Evolutionary conservation across 2,329 filamentous ascomycete species (phyloP), one percentile per base, ranked within the genome.

Genomic region (Xenoacremonium recifei): DNA sequence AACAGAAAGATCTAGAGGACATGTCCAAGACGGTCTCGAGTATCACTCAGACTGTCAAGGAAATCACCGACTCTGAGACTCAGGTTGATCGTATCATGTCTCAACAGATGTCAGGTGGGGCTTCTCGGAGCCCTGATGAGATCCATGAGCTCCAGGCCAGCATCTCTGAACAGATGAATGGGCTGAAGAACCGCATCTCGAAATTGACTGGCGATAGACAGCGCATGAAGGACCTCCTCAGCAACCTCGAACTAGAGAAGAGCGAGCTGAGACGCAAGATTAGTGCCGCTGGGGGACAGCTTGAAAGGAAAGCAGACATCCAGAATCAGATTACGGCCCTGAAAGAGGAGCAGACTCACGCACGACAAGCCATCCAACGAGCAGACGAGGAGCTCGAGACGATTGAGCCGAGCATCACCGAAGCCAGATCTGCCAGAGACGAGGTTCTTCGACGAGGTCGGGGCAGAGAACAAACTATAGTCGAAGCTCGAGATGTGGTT

Each of bases 241-340:
- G 77, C 49, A 71, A 74, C 13, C 71, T 95, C 19, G 89, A 96
- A 64, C 73, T 93, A 4, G 84, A 93, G 58, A 76, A 83, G 45
- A 85, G 87, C 56, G 87, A 95, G 63, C 70, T 87, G 30, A 80
- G 77, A 46, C 85, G 84, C 59, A 86, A 86, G 50, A 74, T 96
- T 38, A 84, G 77, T 53, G 79, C 78, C 39, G 81, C 86, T 2
- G 75, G 78, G 35, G 84, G 85, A 44, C 83, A 91, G 55, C 73
- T 97, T 19, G 89, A 95, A 61, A 89, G 88, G 66, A 96, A 91
- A 69, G 76, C 78, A 29, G 77, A 79, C 32, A 72, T 96, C 17
- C 72, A 81, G 47, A 70, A 72, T 30, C 87, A 90, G 48, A 81
- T 97, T 21, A 81, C 89, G 45, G 79, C 86, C 42, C 77, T 88